Conservation (phyloP, 2,329 filamentous ascomycete genomes). For the Monosporascus sp. region DNA sequence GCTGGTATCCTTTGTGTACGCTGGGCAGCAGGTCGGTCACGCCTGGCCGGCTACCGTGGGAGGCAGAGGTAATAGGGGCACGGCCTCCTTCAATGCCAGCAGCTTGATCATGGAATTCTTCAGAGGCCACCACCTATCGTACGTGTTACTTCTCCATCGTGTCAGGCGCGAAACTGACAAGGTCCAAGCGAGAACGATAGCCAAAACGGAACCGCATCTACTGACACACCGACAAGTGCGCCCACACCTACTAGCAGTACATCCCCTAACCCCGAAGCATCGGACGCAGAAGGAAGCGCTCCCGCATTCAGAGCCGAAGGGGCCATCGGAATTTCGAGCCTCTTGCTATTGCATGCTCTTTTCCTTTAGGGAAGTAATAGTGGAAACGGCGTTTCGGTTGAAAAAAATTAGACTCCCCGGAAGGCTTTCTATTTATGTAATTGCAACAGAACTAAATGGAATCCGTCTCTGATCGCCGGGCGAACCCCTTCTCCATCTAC, state of each 20-base stretch:
- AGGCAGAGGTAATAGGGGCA: background rate
- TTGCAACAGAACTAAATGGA: background rate
- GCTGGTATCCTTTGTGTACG: conserved; percentile 1
- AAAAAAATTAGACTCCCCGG: background rate
- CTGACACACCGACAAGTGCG: background rate
- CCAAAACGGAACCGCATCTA: no score
- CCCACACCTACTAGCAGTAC: background rate
- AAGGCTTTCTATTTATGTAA: background rate
- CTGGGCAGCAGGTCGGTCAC: conserved; percentile 1
- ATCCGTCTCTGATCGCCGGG: no score
- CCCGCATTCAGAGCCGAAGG: background rate
- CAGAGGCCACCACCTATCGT: background rate
- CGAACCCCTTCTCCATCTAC: no score
- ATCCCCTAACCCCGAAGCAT: background rate
- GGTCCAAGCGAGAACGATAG: background rate
- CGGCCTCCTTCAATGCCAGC: conserved; percentile 2
- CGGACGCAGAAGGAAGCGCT: background rate
- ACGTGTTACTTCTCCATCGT: background rate
- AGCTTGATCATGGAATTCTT: conserved; percentile 3
- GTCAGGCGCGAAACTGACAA: background rate
- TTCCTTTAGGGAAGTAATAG: background rate
- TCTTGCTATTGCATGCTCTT: background rate
- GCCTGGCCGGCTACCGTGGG: conserved; percentile 1
- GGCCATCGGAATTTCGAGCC: background rate
- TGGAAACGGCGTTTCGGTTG: background rate